Evolutionary conservation across 2,329 filamentous ascomycete species (phyloP).

Genomic region (Cladosporium phlei): DNA sequence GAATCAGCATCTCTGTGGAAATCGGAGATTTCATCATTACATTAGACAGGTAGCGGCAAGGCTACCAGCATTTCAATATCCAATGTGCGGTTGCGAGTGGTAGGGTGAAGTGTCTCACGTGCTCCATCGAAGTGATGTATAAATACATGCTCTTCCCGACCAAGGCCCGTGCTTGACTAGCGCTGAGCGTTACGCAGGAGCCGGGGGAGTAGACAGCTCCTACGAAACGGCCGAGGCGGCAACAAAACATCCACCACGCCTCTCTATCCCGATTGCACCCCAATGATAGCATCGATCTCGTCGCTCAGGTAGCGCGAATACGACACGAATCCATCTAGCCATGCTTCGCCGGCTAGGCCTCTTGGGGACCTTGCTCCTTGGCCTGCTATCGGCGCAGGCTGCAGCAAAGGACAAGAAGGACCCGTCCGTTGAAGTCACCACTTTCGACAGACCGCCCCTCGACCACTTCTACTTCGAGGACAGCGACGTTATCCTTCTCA

Average conservation of each 20-base stretch:
- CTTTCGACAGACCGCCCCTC: slow-evolving; percentile 62
- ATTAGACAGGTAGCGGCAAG: too few relatives aligned
- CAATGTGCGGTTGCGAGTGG: too few relatives aligned
- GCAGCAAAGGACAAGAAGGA: slow-evolving; percentile 25
- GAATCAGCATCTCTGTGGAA: too few relatives aligned
- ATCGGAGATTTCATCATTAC: too few relatives aligned
- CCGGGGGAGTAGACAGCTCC: slow-evolving; percentile 10
- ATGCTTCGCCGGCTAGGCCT: slow-evolving; percentile 13
- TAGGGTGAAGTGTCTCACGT: too few relatives aligned
- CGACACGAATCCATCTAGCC: slow-evolving; percentile 1
- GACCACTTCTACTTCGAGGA: slow-evolving; percentile 88
- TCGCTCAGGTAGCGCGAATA: slow-evolving; percentile 12
- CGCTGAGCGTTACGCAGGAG: too few relatives aligned
- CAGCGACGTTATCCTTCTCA: slow-evolving; percentile 66
- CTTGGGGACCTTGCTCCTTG: slow-evolving; percentile 16
- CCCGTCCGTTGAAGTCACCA: slow-evolving; percentile 61
- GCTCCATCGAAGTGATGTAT: too few relatives aligned
- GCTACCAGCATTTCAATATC: too few relatives aligned
- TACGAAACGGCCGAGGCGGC: slow-evolving; percentile 1
- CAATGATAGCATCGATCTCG: slow-evolving; percentile 2
- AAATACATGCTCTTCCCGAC: too few relatives aligned
- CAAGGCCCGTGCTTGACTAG: too few relatives aligned
- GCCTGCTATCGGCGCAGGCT: slow-evolving; percentile 21
- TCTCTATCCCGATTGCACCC: not conserved
- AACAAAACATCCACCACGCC: not conserved